phyloP scores from a whole-genome alignment of 2,329 filamentous ascomycete genomes.

The Botrytis byssoidea region DNA sequence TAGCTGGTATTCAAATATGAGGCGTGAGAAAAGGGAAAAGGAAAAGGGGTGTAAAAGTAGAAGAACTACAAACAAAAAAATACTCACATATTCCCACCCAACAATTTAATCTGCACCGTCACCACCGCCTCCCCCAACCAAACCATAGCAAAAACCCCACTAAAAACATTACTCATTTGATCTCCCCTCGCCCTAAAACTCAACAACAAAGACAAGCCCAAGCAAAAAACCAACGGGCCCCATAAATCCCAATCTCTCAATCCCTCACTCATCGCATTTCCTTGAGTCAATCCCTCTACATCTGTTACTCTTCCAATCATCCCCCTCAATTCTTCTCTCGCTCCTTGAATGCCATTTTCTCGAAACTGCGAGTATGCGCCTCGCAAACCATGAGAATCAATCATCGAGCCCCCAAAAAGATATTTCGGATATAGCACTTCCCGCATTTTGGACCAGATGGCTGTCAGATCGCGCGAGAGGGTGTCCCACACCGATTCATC shows the following conservation, averaged over 20 bases:
- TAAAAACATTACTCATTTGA: constrained; percentile 88
- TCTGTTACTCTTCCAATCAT: constrained; percentile 63
- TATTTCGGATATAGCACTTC: constrained; percentile 97
- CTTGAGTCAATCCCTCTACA: constrained; percentile 56
- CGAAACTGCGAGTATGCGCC: constrained; percentile 62
- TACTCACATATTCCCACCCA: constrained; percentile 94
- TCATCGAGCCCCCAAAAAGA: constrained; percentile 71
- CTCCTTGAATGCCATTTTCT: constrained; percentile 57
- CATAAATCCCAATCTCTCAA: constrained; percentile 97
- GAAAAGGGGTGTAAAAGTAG: neutral
- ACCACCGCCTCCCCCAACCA: constrained; percentile 97
- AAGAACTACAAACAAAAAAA: neutral
- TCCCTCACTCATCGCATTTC: constrained; percentile 76
- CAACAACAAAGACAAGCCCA: constrained; percentile 82
- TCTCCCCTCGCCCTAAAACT: constrained; percentile 76
- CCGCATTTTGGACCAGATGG: constrained; percentile 97
- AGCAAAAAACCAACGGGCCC: constrained; percentile 92
- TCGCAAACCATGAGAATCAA: constrained; percentile 56
- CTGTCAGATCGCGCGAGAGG: constrained; percentile 84
- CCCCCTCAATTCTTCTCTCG: constrained; percentile 60
- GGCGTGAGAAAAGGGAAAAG: neutral
- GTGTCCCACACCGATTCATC: constrained; percentile 98
- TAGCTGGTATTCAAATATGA: neutral
- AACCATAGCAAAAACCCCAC: constrained; percentile 92
- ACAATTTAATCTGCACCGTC: constrained; percentile 93